Conservation (phyloP, 2,329 filamentous ascomycete genomes). For the Aspergillus sp. region DNA sequence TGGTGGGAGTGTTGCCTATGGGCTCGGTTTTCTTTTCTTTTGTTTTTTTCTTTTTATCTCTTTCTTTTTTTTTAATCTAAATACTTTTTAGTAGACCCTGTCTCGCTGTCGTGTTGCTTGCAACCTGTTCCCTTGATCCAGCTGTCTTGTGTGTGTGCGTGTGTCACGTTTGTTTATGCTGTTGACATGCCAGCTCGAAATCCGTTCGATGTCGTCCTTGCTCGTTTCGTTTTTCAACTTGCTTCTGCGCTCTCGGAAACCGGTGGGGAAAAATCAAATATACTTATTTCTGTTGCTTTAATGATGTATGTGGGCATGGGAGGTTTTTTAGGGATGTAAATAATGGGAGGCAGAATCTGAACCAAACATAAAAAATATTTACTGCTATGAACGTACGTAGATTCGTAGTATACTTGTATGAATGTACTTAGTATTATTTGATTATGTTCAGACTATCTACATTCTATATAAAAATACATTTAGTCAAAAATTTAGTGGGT, state of each 20-base stretch:
- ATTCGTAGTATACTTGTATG: no score
- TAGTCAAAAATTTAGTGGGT: no score
- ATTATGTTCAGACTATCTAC: no score
- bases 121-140: no score
- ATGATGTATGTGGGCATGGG: slow-evolving; percentile 29
- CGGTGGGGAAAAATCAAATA: slow-evolving; percentile 19
- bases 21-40: slow-evolving; percentile 3
- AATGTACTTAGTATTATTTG: no score
- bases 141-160: no score
- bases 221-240: slow-evolving; percentile 1
- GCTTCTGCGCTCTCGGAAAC: slow-evolving; percentile 10
- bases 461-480: no score
- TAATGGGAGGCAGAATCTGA: slow-evolving; percentile 11
- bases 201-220: slow-evolving; percentile 7
- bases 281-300: slow-evolving; percentile 25
- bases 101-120: no score
- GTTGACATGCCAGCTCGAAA: slow-evolving; percentile 2
- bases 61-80: slow-evolving; percentile 8
- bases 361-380: background rate
- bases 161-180: no score
- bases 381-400: no score
- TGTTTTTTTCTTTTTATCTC: slow-evolving; percentile 5
- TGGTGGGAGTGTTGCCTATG: slow-evolving; percentile 19
- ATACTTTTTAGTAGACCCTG: slow-evolving; percentile 14
- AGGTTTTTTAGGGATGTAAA: slow-evolving; percentile 27